Percentiles rank a stretch among this genome's conserved stretches.
phyloP scores from a whole-genome alignment of 2,329 filamentous ascomycete genomes.

The Phialophora expanda region DNA sequence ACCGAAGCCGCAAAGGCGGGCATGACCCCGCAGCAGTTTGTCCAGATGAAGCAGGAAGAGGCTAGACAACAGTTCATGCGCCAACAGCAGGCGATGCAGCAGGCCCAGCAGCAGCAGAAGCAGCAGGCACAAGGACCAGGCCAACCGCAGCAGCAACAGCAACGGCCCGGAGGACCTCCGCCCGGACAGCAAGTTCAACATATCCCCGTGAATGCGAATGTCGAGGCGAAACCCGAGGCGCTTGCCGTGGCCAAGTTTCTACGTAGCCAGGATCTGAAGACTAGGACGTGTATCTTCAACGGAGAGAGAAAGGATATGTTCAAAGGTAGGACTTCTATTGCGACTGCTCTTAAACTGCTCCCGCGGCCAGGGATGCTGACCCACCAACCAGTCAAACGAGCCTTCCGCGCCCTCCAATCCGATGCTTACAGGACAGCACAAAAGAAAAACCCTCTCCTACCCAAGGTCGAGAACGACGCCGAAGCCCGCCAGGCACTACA shows the following conservation, averaged over 20 bases:
- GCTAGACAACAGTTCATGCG: constrained; percentile 50
- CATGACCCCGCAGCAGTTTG: constrained; percentile 58
- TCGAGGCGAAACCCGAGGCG: constrained; percentile 83
- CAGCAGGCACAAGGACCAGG: constrained; percentile 44
- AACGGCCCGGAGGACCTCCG: constrained; percentile 41
- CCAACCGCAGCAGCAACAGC: constrained; percentile 51
- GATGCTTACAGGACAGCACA: constrained; percentile 84
- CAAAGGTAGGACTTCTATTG: constrained; percentile 65
- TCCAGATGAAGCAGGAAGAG: constrained; percentile 50
- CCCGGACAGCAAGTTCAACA: constrained; percentile 50
- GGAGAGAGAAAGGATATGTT: constrained; percentile 99
- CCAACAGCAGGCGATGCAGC: constrained; percentile 43
- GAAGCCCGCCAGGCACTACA: constrained; percentile 94
- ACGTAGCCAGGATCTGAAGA: constrained; percentile 81
- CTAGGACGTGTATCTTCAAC: constrained; percentile 87
- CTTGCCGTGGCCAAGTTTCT: constrained; percentile 89
- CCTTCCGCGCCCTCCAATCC: constrained; percentile 85
- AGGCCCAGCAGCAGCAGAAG: constrained; percentile 43
- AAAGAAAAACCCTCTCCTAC: constrained; percentile 80
- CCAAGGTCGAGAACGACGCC: constrained; percentile 83
- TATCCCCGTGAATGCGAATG: constrained; percentile 54
- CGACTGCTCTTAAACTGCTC: not conserved
- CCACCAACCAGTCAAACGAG: constrained; percentile 77
- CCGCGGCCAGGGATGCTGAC: not conserved
- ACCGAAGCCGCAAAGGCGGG: constrained; percentile 58